Percentiles rank a stretch among this genome's conserved stretches.
Evolutionary conservation across 345 rosid species (phyloP).

Genomic region (Cardamine chenopodiifolia): DNA sequence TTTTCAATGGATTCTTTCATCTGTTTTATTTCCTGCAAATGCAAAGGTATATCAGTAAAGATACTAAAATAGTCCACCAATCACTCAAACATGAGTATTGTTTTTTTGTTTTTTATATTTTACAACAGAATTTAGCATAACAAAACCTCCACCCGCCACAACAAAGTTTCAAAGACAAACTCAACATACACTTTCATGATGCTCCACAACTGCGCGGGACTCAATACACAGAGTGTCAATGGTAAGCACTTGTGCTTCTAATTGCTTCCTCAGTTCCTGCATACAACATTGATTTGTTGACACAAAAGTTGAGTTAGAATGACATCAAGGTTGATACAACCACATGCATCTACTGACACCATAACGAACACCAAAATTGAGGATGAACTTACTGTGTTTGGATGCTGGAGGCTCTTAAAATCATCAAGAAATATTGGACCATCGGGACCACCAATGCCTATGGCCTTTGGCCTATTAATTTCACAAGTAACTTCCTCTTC

Average conservation of each 20-base stretch:
- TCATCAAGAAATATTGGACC: slow-evolving; percentile 97
- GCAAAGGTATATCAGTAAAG: slow-evolving; percentile 27
- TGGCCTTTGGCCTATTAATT: slow-evolving; percentile 77
- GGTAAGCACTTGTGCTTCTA: slow-evolving; percentile 77
- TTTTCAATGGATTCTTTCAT: slow-evolving; percentile 63
- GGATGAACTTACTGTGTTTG: slow-evolving; percentile 63
- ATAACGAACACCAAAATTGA: not conserved
- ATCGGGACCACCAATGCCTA: slow-evolving; percentile 91
- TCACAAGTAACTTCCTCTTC: slow-evolving; percentile 68
- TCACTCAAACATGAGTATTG: not conserved
- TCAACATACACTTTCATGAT: slow-evolving; percentile 63
- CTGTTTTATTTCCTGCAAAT: slow-evolving; percentile 69
- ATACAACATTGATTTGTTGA: slow-evolving; percentile 22
- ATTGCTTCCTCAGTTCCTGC: slow-evolving; percentile 89
- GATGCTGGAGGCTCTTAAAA: slow-evolving; percentile 93
- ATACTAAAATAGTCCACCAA: slow-evolving; percentile 18
- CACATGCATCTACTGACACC: not conserved
- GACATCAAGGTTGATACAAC: not conserved
- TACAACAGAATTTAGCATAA: not conserved
- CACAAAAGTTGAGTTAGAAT: slow-evolving; percentile 18
- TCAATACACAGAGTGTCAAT: slow-evolving; percentile 70
- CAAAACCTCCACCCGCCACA: slow-evolving; percentile 9
- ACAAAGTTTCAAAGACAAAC: slow-evolving; percentile 23
- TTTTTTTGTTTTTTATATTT: not conserved
- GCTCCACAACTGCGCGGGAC: slow-evolving; percentile 60